These are phyloP conservation scores for Scortechinia acanthostroma DNA, from an alignment of 2,329 filamentous ascomycete genomes.

Conservation along the genomic window DNA sequence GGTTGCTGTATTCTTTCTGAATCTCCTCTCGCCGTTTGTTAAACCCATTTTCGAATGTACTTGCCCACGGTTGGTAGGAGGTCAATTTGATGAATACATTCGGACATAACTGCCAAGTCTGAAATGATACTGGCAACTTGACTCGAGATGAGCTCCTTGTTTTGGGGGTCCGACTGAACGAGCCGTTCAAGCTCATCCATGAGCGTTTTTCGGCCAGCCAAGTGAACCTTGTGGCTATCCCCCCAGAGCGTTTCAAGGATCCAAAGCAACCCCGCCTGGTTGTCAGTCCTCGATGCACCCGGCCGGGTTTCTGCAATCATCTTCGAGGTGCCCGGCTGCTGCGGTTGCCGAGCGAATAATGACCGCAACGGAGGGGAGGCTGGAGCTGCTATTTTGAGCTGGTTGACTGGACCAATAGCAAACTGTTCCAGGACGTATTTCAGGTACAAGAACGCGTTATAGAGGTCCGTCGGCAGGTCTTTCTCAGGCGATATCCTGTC, in stretches of 20 bases:
- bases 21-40: too few relatives aligned
- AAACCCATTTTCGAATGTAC: too few relatives aligned
- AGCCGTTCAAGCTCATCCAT: slow-evolving; percentile 40
- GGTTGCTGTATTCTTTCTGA: too few relatives aligned
- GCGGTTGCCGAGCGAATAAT: slow-evolving; percentile 18
- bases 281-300: slow-evolving; percentile 10
- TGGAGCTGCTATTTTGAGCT: slow-evolving; percentile 13
- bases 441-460: slow-evolving; percentile 13
- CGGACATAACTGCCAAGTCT: too few relatives aligned
- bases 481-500: neutral
- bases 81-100: too few relatives aligned
- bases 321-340: slow-evolving; percentile 9
- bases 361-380: slow-evolving; percentile 31
- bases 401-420: slow-evolving; percentile 17
- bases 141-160: neutral
- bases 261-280: slow-evolving; percentile 19
- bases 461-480: neutral
- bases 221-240: slow-evolving; percentile 16
- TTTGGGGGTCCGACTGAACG: slow-evolving; percentile 24
- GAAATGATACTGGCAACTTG: slow-evolving; percentile 2
- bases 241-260: slow-evolving; percentile 27
- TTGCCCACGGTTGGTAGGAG: too few relatives aligned
- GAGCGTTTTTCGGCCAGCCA: slow-evolving; percentile 20
- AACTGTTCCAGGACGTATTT: slow-evolving; percentile 21
- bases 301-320: slow-evolving; percentile 10